Evolutionary conservation across 2,329 filamentous ascomycete species (phyloP).

Genomic region (Fusarium redolens): DNA sequence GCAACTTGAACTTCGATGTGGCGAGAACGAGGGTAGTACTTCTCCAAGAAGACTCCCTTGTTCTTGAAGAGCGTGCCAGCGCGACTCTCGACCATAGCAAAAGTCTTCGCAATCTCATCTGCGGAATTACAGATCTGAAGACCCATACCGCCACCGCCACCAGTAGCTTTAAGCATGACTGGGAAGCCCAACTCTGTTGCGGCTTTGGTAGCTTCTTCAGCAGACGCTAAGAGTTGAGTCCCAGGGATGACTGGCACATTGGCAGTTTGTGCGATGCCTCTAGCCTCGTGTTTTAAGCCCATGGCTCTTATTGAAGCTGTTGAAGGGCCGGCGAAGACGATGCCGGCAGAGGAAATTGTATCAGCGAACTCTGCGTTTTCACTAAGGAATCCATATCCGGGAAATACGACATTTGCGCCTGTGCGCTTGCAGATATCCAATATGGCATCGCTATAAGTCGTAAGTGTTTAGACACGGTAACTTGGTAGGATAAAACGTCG

Average conservation of each 20-base stretch:
- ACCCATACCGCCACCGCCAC: neutral
- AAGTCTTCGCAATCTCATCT: neutral
- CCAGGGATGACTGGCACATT: neutral
- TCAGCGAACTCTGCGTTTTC: neutral
- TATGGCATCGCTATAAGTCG: neutral
- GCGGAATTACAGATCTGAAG: neutral
- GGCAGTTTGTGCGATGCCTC: neutral
- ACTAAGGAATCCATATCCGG: conserved; percentile 1
- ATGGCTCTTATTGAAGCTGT: neutral
- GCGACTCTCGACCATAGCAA: neutral
- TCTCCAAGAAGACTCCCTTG: neutral
- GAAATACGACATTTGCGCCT: neutral
- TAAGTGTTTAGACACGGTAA: neutral
- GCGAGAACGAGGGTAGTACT: neutral
- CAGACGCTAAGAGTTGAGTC: neutral
- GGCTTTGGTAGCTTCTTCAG: neutral
- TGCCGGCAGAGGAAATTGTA: neutral
- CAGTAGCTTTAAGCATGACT: neutral
- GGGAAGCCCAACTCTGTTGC: neutral
- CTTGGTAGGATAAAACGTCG: too few species aligned
- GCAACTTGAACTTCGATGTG: neutral
- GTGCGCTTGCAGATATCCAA: neutral
- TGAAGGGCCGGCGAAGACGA: neutral
- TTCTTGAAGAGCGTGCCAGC: neutral
- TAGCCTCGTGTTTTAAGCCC: neutral